These are phyloP conservation scores for Geum urbanum DNA, from an alignment of 306 rosid genomes.

Conservation along the genomic window DNA sequence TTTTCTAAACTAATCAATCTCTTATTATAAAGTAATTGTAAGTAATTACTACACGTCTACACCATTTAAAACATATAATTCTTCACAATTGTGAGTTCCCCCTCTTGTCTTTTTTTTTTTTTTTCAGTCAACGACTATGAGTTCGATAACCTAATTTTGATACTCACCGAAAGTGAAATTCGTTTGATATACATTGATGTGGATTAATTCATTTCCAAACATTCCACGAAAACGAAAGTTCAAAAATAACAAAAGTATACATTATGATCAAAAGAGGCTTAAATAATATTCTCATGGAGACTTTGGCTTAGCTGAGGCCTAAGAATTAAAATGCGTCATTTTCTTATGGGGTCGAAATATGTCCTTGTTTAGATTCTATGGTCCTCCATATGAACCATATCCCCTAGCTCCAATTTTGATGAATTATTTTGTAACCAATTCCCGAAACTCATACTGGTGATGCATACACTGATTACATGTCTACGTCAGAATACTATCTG, in stretches of 20 bases:
- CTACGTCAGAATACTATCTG: not conserved
- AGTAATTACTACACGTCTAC: too few species aligned
- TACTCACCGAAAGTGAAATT: too few species aligned
- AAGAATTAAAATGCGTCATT: not conserved
- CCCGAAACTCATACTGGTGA: not conserved
- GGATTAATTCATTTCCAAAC: not conserved
- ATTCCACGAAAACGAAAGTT: not conserved
- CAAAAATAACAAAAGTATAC: not conserved
- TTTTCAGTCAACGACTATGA: too few species aligned
- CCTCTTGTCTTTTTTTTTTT: too few species aligned
- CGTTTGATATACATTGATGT: not conserved
- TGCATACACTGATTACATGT: not conserved
- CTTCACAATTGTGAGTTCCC: too few species aligned
- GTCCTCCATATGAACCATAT: not conserved
- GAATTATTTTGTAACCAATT: not conserved
- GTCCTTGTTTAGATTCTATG: not conserved
- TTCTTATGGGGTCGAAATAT: not conserved
- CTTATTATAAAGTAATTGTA: too few species aligned
- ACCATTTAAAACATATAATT: too few species aligned
- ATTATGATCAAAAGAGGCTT: not conserved
- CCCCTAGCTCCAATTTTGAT: not conserved
- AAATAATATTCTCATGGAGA: not conserved
- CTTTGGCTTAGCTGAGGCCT: too few species aligned
- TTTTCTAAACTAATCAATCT: too few species aligned
- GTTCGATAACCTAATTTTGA: not conserved